phyloP scores from a whole-genome alignment of 2,329 filamentous ascomycete genomes.

The Didymella segeticola region DNA sequence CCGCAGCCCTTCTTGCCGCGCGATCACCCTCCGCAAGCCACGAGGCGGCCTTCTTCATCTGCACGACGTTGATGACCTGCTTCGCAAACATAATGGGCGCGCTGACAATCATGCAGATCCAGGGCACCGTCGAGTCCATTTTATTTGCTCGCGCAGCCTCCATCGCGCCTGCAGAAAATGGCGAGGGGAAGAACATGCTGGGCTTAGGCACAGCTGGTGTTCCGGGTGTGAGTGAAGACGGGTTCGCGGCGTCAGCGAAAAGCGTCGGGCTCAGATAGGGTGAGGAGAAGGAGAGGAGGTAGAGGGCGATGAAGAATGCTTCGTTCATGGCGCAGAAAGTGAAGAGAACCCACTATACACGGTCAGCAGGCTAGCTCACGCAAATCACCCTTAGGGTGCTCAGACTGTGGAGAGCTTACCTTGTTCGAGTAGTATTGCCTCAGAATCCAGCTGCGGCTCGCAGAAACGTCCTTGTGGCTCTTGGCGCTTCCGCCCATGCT shows the following conservation, averaged over 20 bases:
- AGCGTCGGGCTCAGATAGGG: constrained; percentile 87
- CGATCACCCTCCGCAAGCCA: constrained; percentile 94
- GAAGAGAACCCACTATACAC: constrained; percentile 81
- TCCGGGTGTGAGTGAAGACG: constrained; percentile 63
- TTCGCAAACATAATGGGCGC: constrained; percentile 89
- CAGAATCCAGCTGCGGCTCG: constrained; percentile 84
- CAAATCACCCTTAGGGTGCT: background rate
- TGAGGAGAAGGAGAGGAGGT: constrained; percentile 95
- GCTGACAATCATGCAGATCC: constrained; percentile 81
- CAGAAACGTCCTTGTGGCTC: constrained; percentile 94
- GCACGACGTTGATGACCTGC: constrained; percentile 92
- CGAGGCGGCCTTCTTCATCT: constrained; percentile 89
- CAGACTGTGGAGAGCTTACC: constrained; percentile 60
- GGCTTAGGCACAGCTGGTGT: constrained; percentile 73
- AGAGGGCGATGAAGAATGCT: constrained; percentile 96
- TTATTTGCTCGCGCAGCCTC: constrained; percentile 94
- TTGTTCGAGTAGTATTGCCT: constrained; percentile 98
- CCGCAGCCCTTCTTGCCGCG: constrained; percentile 61
- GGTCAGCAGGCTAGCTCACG: constrained; percentile 20
- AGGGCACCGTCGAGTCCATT: constrained; percentile 66
- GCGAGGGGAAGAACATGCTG: constrained; percentile 80
- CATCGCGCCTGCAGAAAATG: constrained; percentile 89
- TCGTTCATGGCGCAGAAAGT: constrained; percentile 90
- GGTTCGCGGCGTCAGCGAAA: constrained; percentile 65
- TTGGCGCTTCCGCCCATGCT: constrained; percentile 80